Evolutionary conservation across 23 red algal genomes (phyloP).

Genomic region (Cyanidiococcus yangmingshanensis): DNA sequence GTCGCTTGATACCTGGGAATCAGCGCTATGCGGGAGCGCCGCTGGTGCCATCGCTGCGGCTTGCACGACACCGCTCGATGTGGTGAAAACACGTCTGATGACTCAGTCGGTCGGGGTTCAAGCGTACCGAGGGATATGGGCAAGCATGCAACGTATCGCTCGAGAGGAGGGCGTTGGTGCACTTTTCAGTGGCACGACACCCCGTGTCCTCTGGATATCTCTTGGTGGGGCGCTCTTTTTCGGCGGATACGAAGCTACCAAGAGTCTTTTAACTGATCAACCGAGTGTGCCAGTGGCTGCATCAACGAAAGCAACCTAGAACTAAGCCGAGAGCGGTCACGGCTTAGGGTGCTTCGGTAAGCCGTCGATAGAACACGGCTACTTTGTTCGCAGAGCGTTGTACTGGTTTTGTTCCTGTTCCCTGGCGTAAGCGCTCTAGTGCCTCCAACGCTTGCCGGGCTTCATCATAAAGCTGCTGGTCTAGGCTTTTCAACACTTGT

Average conservation of each 20-base stretch:
- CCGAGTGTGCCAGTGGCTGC: neutral
- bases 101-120: constrained; percentile 27
- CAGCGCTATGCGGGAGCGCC: constrained; percentile 49
- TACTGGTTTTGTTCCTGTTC: no score
- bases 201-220: constrained; percentile 86
- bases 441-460: constrained; percentile 2
- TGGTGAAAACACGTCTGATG: constrained; percentile 94
- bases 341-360: no score
- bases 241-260: constrained; percentile 63
- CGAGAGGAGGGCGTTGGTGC: constrained; percentile 63
- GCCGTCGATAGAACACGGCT: no score
- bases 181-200: constrained; percentile 57
- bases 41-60: constrained; percentile 93
- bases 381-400: no score
- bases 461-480: neutral
- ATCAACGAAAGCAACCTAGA: neutral
- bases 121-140: constrained; percentile 47
- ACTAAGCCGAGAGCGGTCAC: no score
- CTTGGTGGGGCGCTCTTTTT: constrained; percentile 97
- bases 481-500: neutral
- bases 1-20: constrained; percentile 55
- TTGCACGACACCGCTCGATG: constrained; percentile 86
- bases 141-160: constrained; percentile 52
- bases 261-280: neutral
- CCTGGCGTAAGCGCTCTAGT: neutral